Percentiles rank a stretch among this genome's conserved stretches.
phyloP scores from a whole-genome alignment of 441 rosid genomes.

The Populus hybrid region DNA sequence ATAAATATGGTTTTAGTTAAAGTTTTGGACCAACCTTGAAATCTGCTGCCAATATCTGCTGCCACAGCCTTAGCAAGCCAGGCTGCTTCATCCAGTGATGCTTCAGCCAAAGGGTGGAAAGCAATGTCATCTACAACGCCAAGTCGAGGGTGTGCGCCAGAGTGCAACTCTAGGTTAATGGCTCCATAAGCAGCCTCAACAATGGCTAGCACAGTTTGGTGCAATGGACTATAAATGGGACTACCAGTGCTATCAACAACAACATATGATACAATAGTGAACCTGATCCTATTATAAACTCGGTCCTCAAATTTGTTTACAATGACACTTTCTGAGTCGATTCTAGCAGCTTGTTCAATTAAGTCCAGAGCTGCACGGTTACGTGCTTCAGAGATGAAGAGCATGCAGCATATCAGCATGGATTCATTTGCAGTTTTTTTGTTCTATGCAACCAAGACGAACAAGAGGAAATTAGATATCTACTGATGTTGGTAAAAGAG shows the following conservation, averaged over 20 bases:
- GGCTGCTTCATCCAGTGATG: slow-evolving; percentile 58
- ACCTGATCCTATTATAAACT: slow-evolving; percentile 50
- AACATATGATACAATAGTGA: slow-evolving; percentile 53
- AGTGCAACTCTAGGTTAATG: slow-evolving; percentile 49
- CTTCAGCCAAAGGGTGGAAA: slow-evolving; percentile 53
- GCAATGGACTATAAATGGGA: slow-evolving; percentile 55
- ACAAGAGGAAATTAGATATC: not conserved
- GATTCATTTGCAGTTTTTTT: slow-evolving; percentile 30
- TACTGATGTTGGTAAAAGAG: not conserved
- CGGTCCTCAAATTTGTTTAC: slow-evolving; percentile 53
- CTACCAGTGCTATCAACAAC: slow-evolving; percentile 39
- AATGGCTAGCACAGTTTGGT: slow-evolving; percentile 47
- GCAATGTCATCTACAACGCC: slow-evolving; percentile 60
- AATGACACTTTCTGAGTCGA: slow-evolving; percentile 39
- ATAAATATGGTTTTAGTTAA: not conserved
- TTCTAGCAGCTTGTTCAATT: slow-evolving; percentile 42
- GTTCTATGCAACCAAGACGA: slow-evolving; percentile 19
- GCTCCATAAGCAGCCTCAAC: slow-evolving; percentile 49
- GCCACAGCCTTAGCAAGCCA: slow-evolving; percentile 58
- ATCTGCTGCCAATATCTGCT: slow-evolving; percentile 48
- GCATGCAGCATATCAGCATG: slow-evolving; percentile 53
- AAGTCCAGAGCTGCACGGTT: slow-evolving; percentile 40
- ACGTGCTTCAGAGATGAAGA: slow-evolving; percentile 54
- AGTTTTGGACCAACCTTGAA: slow-evolving; percentile 35
- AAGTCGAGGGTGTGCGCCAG: slow-evolving; percentile 56